Base-by-base conservation (phyloP, 2,329 filamentous ascomycete genomes). In the Blastomyces percursus region DNA sequence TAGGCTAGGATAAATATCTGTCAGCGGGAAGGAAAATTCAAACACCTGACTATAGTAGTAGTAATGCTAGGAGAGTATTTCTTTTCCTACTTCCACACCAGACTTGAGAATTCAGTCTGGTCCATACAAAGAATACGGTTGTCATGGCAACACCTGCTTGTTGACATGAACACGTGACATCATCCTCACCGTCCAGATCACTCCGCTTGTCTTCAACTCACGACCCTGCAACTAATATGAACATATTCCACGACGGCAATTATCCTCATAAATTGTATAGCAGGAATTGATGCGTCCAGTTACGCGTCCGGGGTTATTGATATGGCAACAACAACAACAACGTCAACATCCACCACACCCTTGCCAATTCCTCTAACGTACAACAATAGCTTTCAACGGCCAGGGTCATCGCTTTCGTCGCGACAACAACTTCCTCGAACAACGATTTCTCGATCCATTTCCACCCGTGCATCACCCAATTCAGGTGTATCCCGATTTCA, bases 381-480 rank as follows among this genome's bases (percentile, higher is more conserved):
- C 70, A 69, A 69, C 61, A 70, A 68, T 68, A 71, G 69, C 64
- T 71, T 72, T 64, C 72, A 72, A 65, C 74, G 71, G 64, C 67
- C 69, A 46, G 69, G 48, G 24, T 51, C 48, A 14, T 51, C 48
- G 14, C 27, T 12, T 5, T 30, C 71, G n/a, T 66, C 69, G 62
- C 75, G 73, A 67, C 72, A 73, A 66, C 72, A 73, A 63, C 72
- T 73, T 69, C 71, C 73, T 66, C 71, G 74, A 69, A 69, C 72
- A 65, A 68, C 74, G 58, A 68, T 71, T 66, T 73, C 73, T 68
- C 71, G 71, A 66, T 67, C 70, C 30, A 66, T 69, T 59, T 71
- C 72, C 64, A 70, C 71, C 66, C 71, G 72, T 63, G 67, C 66
- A 60, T 75, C 74, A 16, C 71, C 67, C n/a, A 62, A 70, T 67